Percentiles rank a stretch among this genome's conserved stretches.
Conservation (phyloP, 371 early-diverging fungal species). For the Mucor sp. region DNA sequence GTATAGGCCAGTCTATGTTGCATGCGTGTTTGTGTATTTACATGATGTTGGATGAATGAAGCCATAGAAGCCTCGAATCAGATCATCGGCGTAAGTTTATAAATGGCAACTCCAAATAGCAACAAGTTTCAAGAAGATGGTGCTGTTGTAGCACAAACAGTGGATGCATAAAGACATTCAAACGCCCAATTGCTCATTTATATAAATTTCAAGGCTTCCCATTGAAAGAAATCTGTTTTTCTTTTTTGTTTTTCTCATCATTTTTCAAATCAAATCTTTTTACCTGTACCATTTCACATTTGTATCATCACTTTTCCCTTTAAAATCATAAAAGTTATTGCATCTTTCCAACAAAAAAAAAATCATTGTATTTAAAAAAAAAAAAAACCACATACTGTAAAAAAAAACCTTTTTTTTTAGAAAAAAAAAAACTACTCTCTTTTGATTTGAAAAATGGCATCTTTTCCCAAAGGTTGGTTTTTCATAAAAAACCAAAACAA, state of each 20-base stretch:
- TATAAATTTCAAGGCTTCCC: background rate
- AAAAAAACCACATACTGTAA: conserved; percentile 3
- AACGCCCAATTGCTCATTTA: background rate
- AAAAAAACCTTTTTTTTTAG: too few relatives aligned
- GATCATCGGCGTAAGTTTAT: conserved; percentile 11
- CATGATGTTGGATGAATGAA: background rate
- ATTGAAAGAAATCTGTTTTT: background rate
- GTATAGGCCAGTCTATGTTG: background rate
- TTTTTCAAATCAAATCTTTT: background rate
- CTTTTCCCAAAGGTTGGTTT: conserved; percentile 59
- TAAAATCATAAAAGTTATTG: background rate
- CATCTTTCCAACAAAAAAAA: background rate
- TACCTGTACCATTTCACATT: background rate
- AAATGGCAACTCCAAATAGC: conserved; percentile 3
- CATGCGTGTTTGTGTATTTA: background rate
- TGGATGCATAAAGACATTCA: background rate
- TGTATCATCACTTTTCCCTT: background rate
- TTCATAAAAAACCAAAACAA: conserved; percentile 58
- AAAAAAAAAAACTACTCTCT: background rate
- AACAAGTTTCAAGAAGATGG: conserved; percentile 8
- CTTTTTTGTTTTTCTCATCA: background rate
- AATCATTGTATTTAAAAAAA: background rate
- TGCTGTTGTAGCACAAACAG: conserved; percentile 6
- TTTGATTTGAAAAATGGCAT: conserved; percentile 20
- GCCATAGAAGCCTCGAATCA: background rate